A percentile compares a stretch with the other conserved stretches of the same genome.
phyloP scores from a whole-genome alignment of 2,329 filamentous ascomycete genomes.

The Parasarocladium wereldwijsianum region DNA sequence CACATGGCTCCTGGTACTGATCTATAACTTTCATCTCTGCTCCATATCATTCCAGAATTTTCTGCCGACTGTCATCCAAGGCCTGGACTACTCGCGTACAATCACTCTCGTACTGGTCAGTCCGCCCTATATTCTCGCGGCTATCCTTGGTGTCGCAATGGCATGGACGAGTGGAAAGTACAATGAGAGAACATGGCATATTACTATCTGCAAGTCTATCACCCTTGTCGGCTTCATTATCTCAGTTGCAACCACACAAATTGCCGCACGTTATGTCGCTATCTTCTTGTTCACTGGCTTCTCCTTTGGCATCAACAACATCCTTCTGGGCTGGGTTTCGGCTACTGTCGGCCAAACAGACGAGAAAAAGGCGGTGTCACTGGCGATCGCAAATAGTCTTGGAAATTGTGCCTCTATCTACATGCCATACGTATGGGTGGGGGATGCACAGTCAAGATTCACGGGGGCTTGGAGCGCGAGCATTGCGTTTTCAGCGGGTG shows the following conservation, averaged over 20 bases:
- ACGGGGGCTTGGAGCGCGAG: conserved; percentile 15
- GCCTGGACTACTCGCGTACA: conserved; percentile 13
- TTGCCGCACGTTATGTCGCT: conserved; percentile 25
- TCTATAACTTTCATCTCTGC: conserved; percentile 35
- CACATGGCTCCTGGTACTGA: conserved; percentile 32
- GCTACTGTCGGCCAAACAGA: conserved; percentile 22
- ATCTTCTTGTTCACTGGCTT: conserved; percentile 17
- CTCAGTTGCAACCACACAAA: conserved; percentile 37
- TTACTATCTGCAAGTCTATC: conserved; percentile 38
- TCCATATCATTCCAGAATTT: conserved; percentile 29
- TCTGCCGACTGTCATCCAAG: conserved; percentile 12
- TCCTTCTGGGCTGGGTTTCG: conserved; percentile 20
- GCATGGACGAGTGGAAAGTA: conserved; percentile 25
- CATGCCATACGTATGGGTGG: conserved; percentile 9
- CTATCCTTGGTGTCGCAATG: conserved; percentile 21
- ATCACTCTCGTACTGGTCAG: conserved; percentile 17
- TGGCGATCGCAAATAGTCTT: conserved; percentile 9
- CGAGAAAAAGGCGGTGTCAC: conserved; percentile 23
- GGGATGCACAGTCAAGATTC: conserved; percentile 16
- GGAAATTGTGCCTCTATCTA: conserved; percentile 9
- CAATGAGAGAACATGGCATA: conserved; percentile 27
- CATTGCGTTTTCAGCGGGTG: conserved; percentile 20
- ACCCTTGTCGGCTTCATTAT: conserved; percentile 43
- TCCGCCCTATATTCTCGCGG: conserved; percentile 31
- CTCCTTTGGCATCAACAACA: conserved; percentile 20